phyloP scores from a whole-genome alignment of 2,329 filamentous ascomycete species.

The Pseudogymnoascus sp. region DNA sequence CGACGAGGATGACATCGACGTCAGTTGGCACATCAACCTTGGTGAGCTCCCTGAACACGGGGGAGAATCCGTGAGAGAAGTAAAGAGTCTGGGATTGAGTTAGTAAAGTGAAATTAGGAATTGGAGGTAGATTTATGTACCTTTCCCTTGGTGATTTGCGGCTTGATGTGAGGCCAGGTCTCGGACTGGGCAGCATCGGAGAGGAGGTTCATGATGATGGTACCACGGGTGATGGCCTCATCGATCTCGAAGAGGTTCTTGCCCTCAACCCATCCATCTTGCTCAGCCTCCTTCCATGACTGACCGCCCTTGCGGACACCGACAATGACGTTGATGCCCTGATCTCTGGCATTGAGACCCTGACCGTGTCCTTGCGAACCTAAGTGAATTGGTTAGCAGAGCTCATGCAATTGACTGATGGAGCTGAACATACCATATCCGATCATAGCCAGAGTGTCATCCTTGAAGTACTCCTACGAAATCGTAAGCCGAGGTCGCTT shows the following conservation, averaged over 20 bases:
- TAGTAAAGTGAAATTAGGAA: conserved; percentile 11
- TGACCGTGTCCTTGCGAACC: conserved; percentile 94
- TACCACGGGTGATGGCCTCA: conserved; percentile 87
- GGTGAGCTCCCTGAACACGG: conserved; percentile 99
- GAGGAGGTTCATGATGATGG: conserved; percentile 98
- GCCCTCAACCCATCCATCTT: conserved; percentile 96
- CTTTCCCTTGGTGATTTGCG: conserved; percentile 97
- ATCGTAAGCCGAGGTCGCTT: conserved; percentile 16
- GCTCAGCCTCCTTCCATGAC: conserved; percentile 94
- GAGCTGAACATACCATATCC: conserved; percentile 59
- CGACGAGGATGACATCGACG: conserved; percentile 98
- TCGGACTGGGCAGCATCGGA: conserved; percentile 95
- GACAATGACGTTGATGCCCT: conserved; percentile 97
- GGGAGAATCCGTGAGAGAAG: conserved; percentile 99
- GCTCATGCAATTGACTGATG: background rate
- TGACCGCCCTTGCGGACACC: conserved; percentile 97
- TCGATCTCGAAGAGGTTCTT: conserved; percentile 99
- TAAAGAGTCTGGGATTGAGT: conserved; percentile 71
- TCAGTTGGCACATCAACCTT: conserved; percentile 94
- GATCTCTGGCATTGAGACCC: conserved; percentile 98
- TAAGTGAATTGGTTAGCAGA: background rate
- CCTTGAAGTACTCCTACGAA: conserved; percentile 92
- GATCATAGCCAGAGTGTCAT: conserved; percentile 98
- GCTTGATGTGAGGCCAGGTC: conserved; percentile 98
- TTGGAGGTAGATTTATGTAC: conserved; percentile 39